These are phyloP conservation scores for Microbotryum saponariae DNA, from an alignment of 1,284 basidiomycete species.

Conservation along the genomic window DNA sequence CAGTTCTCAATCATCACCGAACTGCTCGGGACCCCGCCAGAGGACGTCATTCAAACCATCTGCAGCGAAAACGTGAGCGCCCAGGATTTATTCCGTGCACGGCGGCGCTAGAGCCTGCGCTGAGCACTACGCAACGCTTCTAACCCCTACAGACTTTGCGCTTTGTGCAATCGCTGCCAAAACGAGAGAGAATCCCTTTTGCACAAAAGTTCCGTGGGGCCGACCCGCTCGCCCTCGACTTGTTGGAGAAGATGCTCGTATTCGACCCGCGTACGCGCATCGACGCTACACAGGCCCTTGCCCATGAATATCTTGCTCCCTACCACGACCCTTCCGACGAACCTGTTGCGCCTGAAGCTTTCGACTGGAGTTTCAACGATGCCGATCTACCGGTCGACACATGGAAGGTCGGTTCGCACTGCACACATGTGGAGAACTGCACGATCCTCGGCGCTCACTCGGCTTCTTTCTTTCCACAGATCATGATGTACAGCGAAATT, in stretches of 20 bases:
- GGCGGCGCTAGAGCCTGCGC: neutral
- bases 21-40: slow-evolving; percentile 90
- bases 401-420: slow-evolving; percentile 67
- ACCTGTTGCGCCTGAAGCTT: slow-evolving; percentile 85
- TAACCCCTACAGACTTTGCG: slow-evolving; percentile 73
- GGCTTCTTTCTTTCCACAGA: slow-evolving; percentile 28
- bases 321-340: slow-evolving; percentile 99
- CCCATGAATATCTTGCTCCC: slow-evolving; percentile 89
- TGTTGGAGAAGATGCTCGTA: slow-evolving; percentile 97
- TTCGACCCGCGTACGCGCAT: slow-evolving; percentile 97
- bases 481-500: slow-evolving; percentile 48
- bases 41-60: slow-evolving; percentile 99
- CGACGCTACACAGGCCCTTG: slow-evolving; percentile 82
- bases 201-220: slow-evolving; percentile 83
- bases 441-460: slow-evolving; percentile 32
- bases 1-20: slow-evolving; percentile 99
- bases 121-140: neutral
- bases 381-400: slow-evolving; percentile 98
- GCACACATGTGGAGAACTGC: too few species aligned
- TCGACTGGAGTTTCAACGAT: slow-evolving; percentile 99
- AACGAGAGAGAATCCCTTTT: slow-evolving; percentile 91
- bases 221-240: slow-evolving; percentile 85
- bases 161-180: slow-evolving; percentile 94
- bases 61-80: slow-evolving; percentile 84
- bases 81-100: neutral